Conservation (phyloP, 176 grass and related monocot species). For the bread wheat (Triticum aestivum) region IWGSC_CS_RefSeq_v2.1 NC_057803.1:688422886-688423385, state of each 20-base stretch:
- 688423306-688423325: no score
- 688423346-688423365: no score
- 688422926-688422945: slow-evolving; percentile 10
- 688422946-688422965: neutral
- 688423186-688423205: slow-evolving; percentile 24
- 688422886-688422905: neutral
- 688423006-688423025: slow-evolving; percentile 34
- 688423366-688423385: no score
- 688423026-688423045: slow-evolving; percentile 34
- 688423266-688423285: no score
- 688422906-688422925: neutral
- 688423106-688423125: slow-evolving; percentile 45
- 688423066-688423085: slow-evolving; percentile 37
- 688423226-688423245: slow-evolving; percentile 1
- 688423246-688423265: no score
- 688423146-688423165: slow-evolving; percentile 23
- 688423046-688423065: slow-evolving; percentile 29
- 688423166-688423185: slow-evolving; percentile 10
- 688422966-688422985: slow-evolving; percentile 20
- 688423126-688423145: neutral
- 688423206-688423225: slow-evolving; percentile 4
- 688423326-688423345: no score
- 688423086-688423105: slow-evolving; percentile 36
- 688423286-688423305: no score
- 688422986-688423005: neutral